Evolutionary conservation across 129 eudicot genomes (phyloP), one percentile per base, ranked within the genome.

Genomic region (Centaurea solstitialis): DNA sequence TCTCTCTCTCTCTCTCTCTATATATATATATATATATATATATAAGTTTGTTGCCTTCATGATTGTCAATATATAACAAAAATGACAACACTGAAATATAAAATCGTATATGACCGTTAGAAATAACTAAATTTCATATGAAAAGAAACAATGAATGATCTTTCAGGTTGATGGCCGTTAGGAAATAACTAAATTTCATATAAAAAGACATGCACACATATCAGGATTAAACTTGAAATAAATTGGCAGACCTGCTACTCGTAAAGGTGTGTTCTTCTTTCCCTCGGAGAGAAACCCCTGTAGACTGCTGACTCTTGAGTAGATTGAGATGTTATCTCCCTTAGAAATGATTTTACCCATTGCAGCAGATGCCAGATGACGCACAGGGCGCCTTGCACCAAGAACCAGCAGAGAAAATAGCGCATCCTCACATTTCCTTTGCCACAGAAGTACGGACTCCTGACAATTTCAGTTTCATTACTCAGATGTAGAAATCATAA

Each of bases 221-320:
- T 26, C 22, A 23, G 33, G 43, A 65, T 78, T 10, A 72, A 80
- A 23, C 78, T 40, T 75, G 26, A 18, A 78, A 39, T 7, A 68
- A 70, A 68, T 68, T 72, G 75, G 86, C 97, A 50, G n/a, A 94
- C 99, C 99, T 72, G 99, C 97, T 76, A 94, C 90, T 84, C 89
- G 93, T 38, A 89, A 90, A 85, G 99, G 89, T 79, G 92, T 97
- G 50, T 78, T 89, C 84, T 87, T 94, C 93, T 89, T 94, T 65
- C 94, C 97, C 85, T 94, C 97, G 61, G 99, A 89, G 47, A 94
- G 90, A 90, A 94, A 94, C 20, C 97, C 99, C 81, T 94, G 99
- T 30, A 94, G 86, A 74, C 86, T 84, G 91, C 99, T 94, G 38
- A 89, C 99, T 86, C 99, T 92, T 12, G 99, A 94, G 97, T 94